These are phyloP conservation scores for Achlya hypogyna DNA, from an alignment of 352 stramenopile species.

Conservation along the genomic window DNA sequence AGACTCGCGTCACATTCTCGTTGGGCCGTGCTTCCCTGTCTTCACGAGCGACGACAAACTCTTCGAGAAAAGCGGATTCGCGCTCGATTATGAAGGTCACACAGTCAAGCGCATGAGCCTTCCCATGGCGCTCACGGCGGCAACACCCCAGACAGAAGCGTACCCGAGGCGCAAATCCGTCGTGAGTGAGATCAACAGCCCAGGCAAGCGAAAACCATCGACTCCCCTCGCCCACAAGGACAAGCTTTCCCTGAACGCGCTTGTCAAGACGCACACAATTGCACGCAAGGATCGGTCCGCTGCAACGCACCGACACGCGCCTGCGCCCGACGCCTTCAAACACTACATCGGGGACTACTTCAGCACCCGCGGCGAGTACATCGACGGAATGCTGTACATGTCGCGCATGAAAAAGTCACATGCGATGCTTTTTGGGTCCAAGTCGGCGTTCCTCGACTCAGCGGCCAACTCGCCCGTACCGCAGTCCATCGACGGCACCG, in stretches of 20 bases:
- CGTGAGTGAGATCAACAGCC: not conserved
- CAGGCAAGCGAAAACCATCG: not conserved
- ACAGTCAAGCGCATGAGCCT: slow-evolving; percentile 10
- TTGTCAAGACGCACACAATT: not conserved
- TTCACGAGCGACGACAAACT: slow-evolving; percentile 8
- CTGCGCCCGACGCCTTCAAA: slow-evolving; percentile 31
- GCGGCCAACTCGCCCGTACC: not conserved
- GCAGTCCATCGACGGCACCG: slow-evolving; percentile 19
- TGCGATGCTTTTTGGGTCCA: slow-evolving; percentile 31
- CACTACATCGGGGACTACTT: slow-evolving; percentile 76
- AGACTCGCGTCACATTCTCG: no score
- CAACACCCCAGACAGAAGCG: not conserved
- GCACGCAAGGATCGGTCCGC: not conserved
- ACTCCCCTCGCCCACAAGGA: slow-evolving; percentile 1
- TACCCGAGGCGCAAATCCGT: not conserved
- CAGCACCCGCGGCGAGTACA: slow-evolving; percentile 66
- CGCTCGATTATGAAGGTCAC: slow-evolving; percentile 19
- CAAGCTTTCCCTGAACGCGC: slow-evolving; percentile 11
- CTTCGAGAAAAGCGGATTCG: slow-evolving; percentile 18
- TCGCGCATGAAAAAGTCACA: slow-evolving; percentile 74
- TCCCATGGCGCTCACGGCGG: not conserved
- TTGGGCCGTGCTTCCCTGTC: not conserved
- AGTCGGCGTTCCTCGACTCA: not conserved
- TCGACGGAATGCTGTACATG: slow-evolving; percentile 83
- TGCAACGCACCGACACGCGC: not conserved